Base-by-base conservation (phyloP, 2,329 filamentous ascomycete genomes). In the Beauveria australis region DNA sequence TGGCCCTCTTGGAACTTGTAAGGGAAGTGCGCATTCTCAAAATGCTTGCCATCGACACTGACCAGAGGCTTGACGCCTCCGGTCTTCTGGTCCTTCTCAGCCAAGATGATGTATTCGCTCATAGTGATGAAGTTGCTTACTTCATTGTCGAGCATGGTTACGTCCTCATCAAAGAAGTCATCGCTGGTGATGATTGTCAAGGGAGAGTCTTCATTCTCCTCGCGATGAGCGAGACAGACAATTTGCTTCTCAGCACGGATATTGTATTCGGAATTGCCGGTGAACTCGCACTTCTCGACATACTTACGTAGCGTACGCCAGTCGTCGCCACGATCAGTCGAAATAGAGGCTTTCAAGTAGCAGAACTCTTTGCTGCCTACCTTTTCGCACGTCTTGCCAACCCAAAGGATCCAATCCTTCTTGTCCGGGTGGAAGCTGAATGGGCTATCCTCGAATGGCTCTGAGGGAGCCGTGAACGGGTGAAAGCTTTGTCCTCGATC, bases 101-200 rank as follows among this genome's bases (percentile, higher is more conserved):
- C 92, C 54, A 96, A 88, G 44, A 99, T 85, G 68, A 99, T 94
- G 72, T 96, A 99, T 71, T 99, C 94, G 44, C 89, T 88, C 93
- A 97, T 97, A 5, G 89, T 95, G 2, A 92, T 93, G 73, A 96
- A 97, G 66, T 89, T 88, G 66, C 88, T 85, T 47, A 96, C 89
- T 1, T 72, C 68, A 33, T 69, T 70, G 62, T 92, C 82, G 26
- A 83, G 80, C 10, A 67, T 55, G 4, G 63, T 63, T 66, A 86
- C 81, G 64, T 85, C 80, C 57, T 87, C 81, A 14, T 78, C 76
- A 69, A 95, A 95, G 75, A 88, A 91, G 68, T 95, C 86, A 48
- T 90, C 81, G 72, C 89, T 96, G 46, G 89, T 88, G 18, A 92
- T 73, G 33, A 99, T 82, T 65, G 88, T 82, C 53, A 88, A 75